These are phyloP conservation scores for Papilionanthe hybrid DNA, from an alignment of 116 monocot genomes.

Conservation along the genomic window DNA sequence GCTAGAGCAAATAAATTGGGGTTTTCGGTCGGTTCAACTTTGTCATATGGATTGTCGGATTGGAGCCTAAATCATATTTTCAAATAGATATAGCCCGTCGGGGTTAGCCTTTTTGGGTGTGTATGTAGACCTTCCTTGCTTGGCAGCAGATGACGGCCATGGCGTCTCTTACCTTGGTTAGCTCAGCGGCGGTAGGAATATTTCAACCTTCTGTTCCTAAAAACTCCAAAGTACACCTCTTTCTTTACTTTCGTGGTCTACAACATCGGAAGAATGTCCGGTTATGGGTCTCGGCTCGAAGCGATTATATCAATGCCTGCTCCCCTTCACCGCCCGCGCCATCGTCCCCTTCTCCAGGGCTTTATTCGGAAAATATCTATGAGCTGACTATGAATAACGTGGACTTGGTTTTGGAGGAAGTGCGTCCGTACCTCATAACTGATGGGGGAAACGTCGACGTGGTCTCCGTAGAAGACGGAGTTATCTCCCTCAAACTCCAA, in stretches of 20 bases:
- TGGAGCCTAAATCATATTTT: no score
- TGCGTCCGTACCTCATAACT: conserved; percentile 85
- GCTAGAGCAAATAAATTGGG: no score
- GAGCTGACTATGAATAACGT: conserved; percentile 86
- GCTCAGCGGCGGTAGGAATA: neutral
- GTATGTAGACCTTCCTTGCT: no score
- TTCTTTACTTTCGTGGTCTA: neutral
- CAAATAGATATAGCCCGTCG: no score
- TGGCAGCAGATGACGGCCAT: neutral
- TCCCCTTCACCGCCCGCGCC: conserved; percentile 10
- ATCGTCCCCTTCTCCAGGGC: conserved; percentile 25
- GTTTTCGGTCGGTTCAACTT: no score
- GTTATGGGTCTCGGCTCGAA: conserved; percentile 1
- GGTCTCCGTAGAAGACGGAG: conserved; percentile 72
- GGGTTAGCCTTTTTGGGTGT: no score
- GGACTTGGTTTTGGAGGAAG: conserved; percentile 75
- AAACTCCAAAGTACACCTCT: conserved; percentile 9
- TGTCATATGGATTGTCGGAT: no score
- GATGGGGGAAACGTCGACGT: conserved; percentile 92
- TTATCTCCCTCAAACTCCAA: conserved; percentile 85
- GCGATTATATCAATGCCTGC: neutral
- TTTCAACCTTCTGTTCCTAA: neutral
- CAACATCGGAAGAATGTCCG: neutral
- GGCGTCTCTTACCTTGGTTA: conserved; percentile 10
- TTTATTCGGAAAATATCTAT: conserved; percentile 58